These are phyloP conservation scores for Daldinia loculata DNA, from an alignment of 495 filamentous ascomycete genomes.

Conservation along the genomic window DNA sequence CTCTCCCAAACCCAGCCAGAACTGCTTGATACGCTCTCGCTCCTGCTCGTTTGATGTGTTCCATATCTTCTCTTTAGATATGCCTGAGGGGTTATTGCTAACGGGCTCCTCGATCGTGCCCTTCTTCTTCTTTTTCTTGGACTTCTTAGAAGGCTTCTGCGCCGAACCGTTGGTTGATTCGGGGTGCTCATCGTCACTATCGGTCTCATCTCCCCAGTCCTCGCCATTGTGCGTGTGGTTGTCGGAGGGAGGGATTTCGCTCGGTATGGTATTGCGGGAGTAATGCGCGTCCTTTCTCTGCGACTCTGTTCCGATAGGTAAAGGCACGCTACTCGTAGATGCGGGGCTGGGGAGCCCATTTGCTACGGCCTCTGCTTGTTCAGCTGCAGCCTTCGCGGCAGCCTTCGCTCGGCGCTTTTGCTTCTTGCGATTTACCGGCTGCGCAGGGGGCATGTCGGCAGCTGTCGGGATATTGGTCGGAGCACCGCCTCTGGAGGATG, in stretches of 20 bases:
- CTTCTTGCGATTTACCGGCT: slow-evolving; percentile 86
- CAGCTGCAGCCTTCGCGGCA: slow-evolving; percentile 73
- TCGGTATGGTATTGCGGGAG: slow-evolving; percentile 33
- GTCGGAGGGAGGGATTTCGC: slow-evolving; percentile 8
- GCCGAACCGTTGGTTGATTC: slow-evolving; percentile 36
- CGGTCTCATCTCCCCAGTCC: slow-evolving; percentile 58
- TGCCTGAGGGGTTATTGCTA: slow-evolving; percentile 46
- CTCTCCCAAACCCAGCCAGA: slow-evolving; percentile 97
- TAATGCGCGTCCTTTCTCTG: slow-evolving; percentile 40
- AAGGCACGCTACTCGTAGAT: slow-evolving; percentile 45
- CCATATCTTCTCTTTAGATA: slow-evolving; percentile 89
- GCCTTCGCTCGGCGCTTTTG: slow-evolving; percentile 85
- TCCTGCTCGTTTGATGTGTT: slow-evolving; percentile 94
- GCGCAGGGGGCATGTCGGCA: slow-evolving; percentile 42
- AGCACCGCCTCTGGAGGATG: slow-evolving; percentile 46
- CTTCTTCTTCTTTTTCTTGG: slow-evolving; percentile 70
- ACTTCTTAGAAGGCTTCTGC: slow-evolving; percentile 60
- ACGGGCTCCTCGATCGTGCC: slow-evolving; percentile 33
- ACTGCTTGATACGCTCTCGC: slow-evolving; percentile 95
- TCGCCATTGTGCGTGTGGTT: slow-evolving; percentile 53
- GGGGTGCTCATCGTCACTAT: slow-evolving; percentile 54
- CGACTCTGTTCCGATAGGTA: slow-evolving; percentile 33
- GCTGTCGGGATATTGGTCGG: slow-evolving; percentile 40
- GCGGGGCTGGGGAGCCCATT: slow-evolving; percentile 55
- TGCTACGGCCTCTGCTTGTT: slow-evolving; percentile 43